Evolutionary conservation across 139 green algal genomes (phyloP).

Genomic region (Closterium sp.): DNA sequence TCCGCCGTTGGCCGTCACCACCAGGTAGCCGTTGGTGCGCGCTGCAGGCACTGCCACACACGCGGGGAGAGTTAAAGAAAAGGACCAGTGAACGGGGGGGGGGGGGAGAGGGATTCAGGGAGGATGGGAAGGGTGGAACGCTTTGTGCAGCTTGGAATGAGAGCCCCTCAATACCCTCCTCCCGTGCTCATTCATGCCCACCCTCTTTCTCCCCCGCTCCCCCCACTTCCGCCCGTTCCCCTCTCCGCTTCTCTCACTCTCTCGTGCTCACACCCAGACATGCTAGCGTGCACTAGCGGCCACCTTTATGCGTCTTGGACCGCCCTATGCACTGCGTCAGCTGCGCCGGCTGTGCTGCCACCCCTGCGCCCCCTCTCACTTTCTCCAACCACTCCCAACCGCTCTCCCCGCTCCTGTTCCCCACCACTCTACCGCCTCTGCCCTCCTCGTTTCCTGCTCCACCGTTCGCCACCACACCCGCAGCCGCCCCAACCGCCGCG

Average conservation of each 20-base stretch:
- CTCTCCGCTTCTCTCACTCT: background rate
- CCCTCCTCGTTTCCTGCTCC: background rate
- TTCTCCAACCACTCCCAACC: background rate
- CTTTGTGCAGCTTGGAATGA: too few relatives aligned
- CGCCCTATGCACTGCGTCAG: background rate
- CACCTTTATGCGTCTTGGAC: background rate
- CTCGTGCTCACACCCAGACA: background rate
- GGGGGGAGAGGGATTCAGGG: too few relatives aligned
- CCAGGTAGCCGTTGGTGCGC: constrained; percentile 17
- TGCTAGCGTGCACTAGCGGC: background rate
- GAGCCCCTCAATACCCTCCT: background rate
- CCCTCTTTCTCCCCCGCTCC: background rate
- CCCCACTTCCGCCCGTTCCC: too few relatives aligned
- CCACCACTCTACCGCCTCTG: background rate
- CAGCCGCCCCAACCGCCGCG: background rate
- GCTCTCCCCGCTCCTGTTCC: background rate
- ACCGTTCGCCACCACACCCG: background rate
- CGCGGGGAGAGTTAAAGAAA: background rate
- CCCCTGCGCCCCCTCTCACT: background rate
- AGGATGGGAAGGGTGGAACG: background rate
- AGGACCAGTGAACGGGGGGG: background rate
- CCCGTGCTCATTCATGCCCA: background rate
- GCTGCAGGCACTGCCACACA: constrained; percentile 6
- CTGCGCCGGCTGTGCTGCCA: background rate
- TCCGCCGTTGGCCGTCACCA: constrained; percentile 32